Evolutionary conservation across 371 early-diverging fungal species (phyloP).

Genomic region (Apophysomyces variabilis): DNA sequence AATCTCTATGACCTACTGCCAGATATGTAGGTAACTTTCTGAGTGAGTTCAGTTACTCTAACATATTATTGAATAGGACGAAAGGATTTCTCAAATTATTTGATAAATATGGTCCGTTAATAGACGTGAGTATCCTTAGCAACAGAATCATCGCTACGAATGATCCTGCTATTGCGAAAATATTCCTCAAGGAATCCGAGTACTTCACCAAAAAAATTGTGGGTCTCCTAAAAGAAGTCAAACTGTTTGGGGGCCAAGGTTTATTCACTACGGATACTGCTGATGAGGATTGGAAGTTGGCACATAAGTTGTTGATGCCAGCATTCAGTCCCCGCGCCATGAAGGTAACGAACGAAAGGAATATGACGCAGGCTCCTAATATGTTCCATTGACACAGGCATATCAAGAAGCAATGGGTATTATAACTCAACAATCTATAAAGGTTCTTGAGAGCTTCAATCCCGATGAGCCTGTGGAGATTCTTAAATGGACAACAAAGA

Average conservation of each 20-base stretch:
- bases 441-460: conserved; percentile 20
- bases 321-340: conserved; percentile 53
- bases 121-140: conserved; percentile 35
- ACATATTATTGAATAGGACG: conserved; percentile 13
- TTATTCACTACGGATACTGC: conserved; percentile 47
- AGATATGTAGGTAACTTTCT: conserved; percentile 27
- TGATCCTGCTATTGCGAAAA: conserved; percentile 41
- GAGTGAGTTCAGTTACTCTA: not conserved
- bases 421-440: conserved; percentile 20
- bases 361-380: not conserved
- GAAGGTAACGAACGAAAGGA: conserved; percentile 18
- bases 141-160: conserved; percentile 30
- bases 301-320: conserved; percentile 54
- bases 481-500: conserved; percentile 41
- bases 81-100: conserved; percentile 36
- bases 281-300: conserved; percentile 49
- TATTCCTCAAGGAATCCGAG: conserved; percentile 33
- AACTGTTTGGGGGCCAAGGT: conserved; percentile 37
- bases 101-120: conserved; percentile 31
- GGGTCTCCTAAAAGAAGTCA: conserved; percentile 28
- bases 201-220: conserved; percentile 40
- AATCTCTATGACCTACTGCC: conserved; percentile 43
- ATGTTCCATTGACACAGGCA: conserved; percentile 11
- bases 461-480: conserved; percentile 27
- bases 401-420: conserved; percentile 31